Evolutionary conservation across 164 flowering plant genomes (phyloP).

Genomic region (Liriodendron chinense): DNA sequence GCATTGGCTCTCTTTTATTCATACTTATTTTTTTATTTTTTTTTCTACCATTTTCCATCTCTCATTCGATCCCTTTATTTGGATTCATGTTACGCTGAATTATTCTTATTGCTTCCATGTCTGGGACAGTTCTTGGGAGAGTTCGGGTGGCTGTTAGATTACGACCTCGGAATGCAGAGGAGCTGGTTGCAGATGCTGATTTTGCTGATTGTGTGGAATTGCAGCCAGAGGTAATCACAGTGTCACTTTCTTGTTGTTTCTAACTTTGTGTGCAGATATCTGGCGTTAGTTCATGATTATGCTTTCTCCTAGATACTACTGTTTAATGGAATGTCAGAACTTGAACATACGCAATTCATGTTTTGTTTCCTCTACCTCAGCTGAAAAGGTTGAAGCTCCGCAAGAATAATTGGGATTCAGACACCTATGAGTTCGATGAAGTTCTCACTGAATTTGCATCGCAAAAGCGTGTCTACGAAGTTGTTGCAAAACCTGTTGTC

Average conservation of each 20-base stretch:
- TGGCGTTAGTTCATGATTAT: not conserved
- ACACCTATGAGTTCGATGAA: slow-evolving; percentile 95
- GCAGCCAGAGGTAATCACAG: slow-evolving; percentile 78
- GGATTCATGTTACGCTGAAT: not conserved
- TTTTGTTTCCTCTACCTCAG: slow-evolving; percentile 35
- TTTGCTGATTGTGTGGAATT: slow-evolving; percentile 98
- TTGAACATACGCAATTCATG: slow-evolving; percentile 1
- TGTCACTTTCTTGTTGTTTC: not conserved
- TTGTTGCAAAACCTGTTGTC: slow-evolving; percentile 97
- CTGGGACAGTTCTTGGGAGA: slow-evolving; percentile 68
- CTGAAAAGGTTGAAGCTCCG: slow-evolving; percentile 91
- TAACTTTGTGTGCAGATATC: not conserved
- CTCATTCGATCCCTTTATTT: not conserved
- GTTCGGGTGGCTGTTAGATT: slow-evolving; percentile 95
- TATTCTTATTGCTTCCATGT: not conserved
- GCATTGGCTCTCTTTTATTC: not conserved
- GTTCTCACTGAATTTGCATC: slow-evolving; percentile 96
- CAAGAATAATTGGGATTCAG: slow-evolving; percentile 94
- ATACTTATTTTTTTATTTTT: too few species aligned
- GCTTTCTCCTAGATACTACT: not conserved
- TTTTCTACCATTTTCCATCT: not conserved
- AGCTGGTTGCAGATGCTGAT: slow-evolving; percentile 85
- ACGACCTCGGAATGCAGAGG: slow-evolving; percentile 86
- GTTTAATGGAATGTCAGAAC: not conserved
- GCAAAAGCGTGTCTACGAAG: slow-evolving; percentile 97